Evolutionary conservation across 441 rosid genomes (phyloP), one percentile per base, ranked within the genome.

Genomic region (Eruca vesicaria): DNA sequence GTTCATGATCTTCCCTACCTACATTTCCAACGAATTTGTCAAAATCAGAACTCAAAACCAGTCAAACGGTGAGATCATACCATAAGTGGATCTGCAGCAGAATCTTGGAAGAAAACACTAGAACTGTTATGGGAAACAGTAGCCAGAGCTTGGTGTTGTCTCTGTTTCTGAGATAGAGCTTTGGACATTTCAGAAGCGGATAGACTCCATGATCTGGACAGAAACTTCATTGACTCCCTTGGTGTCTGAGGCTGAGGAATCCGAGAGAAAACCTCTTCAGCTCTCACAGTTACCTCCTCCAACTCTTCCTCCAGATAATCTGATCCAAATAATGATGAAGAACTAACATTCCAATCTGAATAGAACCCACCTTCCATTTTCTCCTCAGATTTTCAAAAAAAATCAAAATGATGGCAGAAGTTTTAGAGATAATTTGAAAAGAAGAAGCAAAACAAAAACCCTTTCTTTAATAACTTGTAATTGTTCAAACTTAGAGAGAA

Each of bases 121-220:
- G 55, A 55, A 23, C 55, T 23, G 41, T 63, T 77, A 55, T 28
- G 67, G 14, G 82, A 79, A 45, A 41, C 45, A 58, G 32, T 57
- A 15, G 78, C 71, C 7, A 33, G 63, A 50, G 21, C 26, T 20
- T 71, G 59, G 45, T 43, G 21, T 71, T 82, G 85, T 59, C 82
- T 87, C 72, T 86, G 90, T 69, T 82, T 93, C 63, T 82, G 87
- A 50, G 94, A 82, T 31, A 93, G 85, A 69, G 94, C 98, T 84
- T 88, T 90, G 35, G 97, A 87, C 71, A 93, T 82, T 81, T 91
- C 91, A 5, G 94, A 82, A 58, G 92, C 89, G 4, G 98, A 93
- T 29, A 86, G 84, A 74, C 92, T 90, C 95, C 98, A 93, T 0
- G 98, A 89, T 83, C 98, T 90, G 6, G 92, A 85, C 68, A 93